Conservation (phyloP, 179 eudicot genomes). For the Spinacia oleracea region DNA sequence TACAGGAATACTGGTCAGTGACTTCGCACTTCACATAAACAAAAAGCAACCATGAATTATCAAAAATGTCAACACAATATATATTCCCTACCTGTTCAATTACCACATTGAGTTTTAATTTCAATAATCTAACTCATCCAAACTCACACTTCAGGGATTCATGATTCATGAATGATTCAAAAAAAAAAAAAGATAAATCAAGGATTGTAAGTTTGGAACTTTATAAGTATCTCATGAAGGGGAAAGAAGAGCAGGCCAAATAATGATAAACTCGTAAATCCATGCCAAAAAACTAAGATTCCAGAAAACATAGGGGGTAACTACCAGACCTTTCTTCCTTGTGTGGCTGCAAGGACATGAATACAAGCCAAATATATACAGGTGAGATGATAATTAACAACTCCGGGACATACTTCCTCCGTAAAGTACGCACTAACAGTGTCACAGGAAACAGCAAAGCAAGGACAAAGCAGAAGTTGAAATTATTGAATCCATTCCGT, state of each 20-base stretch:
- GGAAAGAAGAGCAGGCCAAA: background rate
- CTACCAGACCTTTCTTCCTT: slow-evolving; percentile 87
- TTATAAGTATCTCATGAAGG: background rate
- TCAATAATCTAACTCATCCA: background rate
- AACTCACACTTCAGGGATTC: background rate
- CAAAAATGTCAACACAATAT: background rate
- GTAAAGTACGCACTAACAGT: slow-evolving; percentile 50
- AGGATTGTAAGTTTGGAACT: too few species aligned
- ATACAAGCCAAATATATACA: slow-evolving; percentile 85
- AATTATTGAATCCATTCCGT: slow-evolving; percentile 89
- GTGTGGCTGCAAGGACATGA: slow-evolving; percentile 98
- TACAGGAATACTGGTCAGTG: background rate
- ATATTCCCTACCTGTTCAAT: background rate
- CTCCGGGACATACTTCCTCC: slow-evolving; percentile 77
- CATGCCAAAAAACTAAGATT: slow-evolving; percentile 10
- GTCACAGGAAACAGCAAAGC: slow-evolving; percentile 74
- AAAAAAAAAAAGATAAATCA: background rate
- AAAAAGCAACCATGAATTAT: background rate
- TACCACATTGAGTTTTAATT: background rate
- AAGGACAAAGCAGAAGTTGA: slow-evolving; percentile 82
- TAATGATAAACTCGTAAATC: background rate
- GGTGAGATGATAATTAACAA: slow-evolving; percentile 72
- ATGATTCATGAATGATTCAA: background rate
- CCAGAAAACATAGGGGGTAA: background rate
- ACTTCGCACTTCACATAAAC: background rate